Conservation (phyloP, 2,329 filamentous ascomycete species). For the Aureobasidium sp. region DNA sequence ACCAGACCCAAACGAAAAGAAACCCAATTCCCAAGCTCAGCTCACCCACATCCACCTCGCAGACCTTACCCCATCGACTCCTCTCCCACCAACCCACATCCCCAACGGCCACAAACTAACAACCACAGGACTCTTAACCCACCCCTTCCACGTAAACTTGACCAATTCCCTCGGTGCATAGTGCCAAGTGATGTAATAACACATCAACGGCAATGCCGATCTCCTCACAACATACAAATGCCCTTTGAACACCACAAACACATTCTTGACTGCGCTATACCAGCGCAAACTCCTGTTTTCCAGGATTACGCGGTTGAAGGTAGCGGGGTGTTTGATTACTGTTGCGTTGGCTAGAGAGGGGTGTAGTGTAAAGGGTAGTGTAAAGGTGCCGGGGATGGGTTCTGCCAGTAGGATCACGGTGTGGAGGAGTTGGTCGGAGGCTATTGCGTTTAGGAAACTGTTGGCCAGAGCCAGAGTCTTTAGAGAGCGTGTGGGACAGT, state of each 20-base stretch:
- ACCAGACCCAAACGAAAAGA: no score
- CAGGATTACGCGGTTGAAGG: not conserved
- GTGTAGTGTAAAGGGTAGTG: not conserved
- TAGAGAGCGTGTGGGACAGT: not conserved
- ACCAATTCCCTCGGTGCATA: not conserved
- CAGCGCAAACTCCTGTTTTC: not conserved
- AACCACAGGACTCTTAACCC: not conserved
- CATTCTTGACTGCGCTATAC: not conserved
- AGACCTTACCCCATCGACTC: no score
- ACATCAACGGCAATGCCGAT: not conserved
- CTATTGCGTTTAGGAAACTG: not conserved
- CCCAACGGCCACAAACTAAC: not conserved
- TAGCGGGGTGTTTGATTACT: not conserved
- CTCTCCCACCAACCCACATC: not conserved
- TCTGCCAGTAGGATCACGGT: not conserved
- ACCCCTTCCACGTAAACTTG: not conserved
- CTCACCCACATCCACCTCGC: no score
- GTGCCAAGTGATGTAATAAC: not conserved
- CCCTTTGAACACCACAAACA: not conserved
- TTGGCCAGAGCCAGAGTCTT: not conserved
- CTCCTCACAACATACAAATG: not conserved
- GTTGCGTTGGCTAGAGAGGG: not conserved
- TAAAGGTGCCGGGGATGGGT: not conserved
- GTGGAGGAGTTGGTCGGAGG: not conserved
- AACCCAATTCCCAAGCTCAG: no score